Conservation (phyloP, 2,329 filamentous ascomycete species). For the Pseudogymnoascus sp. region DNA sequence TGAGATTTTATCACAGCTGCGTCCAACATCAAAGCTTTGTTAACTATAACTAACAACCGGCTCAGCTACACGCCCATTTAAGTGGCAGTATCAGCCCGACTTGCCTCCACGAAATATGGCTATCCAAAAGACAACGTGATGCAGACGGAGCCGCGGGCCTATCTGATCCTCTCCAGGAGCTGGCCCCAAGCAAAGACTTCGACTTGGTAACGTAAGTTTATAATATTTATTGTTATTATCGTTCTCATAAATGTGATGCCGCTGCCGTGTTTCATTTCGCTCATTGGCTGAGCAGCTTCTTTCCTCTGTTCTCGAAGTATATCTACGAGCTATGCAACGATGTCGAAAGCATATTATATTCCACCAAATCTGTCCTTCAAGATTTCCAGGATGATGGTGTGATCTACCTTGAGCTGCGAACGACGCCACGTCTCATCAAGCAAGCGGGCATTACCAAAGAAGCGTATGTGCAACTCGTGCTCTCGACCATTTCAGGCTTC, state of each 20-base stretch:
- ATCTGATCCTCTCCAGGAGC: slow-evolving; percentile 60
- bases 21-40: slow-evolving; percentile 1
- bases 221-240: background rate
- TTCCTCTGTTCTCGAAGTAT: slow-evolving; percentile 69
- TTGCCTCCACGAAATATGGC: slow-evolving; percentile 70
- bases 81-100: slow-evolving; percentile 68
- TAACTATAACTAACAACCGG: slow-evolving; percentile 17
- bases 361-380: slow-evolving; percentile 57
- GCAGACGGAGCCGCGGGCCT: slow-evolving; percentile 41
- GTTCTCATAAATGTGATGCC: background rate
- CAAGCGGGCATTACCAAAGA: slow-evolving; percentile 43
- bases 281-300: slow-evolving; percentile 50
- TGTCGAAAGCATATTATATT: slow-evolving; percentile 48
- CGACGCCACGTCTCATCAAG: slow-evolving; percentile 61
- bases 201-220: slow-evolving; percentile 54
- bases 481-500: slow-evolving; percentile 53
- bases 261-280: slow-evolving; percentile 13
- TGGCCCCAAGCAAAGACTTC: slow-evolving; percentile 66
- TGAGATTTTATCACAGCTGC: background rate
- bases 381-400: slow-evolving; percentile 66
- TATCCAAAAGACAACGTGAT: slow-evolving; percentile 44
- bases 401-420: slow-evolving; percentile 71
- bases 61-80: slow-evolving; percentile 70
- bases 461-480: slow-evolving; percentile 58
- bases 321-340: slow-evolving; percentile 71